Evolutionary conservation across 768 basidiomycete species (phyloP).

Genomic region (Naematelia aurantialba): DNA sequence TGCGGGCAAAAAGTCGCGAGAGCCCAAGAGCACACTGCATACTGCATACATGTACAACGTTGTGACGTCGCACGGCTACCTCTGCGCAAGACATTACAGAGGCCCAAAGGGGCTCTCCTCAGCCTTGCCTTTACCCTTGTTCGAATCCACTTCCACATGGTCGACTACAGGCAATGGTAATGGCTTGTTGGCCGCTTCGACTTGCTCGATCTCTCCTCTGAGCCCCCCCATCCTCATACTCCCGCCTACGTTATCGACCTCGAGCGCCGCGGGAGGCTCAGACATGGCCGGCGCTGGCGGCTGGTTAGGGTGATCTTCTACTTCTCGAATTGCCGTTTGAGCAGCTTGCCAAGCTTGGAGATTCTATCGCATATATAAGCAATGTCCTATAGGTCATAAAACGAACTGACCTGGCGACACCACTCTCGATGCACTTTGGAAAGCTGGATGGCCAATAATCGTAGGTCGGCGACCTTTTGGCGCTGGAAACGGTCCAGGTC

Average conservation of each 20-base stretch:
- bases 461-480: slow-evolving; percentile 93
- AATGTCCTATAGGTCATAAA: too few relatives aligned
- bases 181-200: slow-evolving; percentile 42
- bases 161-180: slow-evolving; percentile 33
- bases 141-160: slow-evolving; percentile 2
- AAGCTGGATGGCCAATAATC: slow-evolving; percentile 89
- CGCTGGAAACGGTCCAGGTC: slow-evolving; percentile 97
- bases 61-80: not conserved
- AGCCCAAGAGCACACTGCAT: not conserved
- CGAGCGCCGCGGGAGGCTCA: slow-evolving; percentile 13
- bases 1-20: not conserved
- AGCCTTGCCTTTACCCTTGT: slow-evolving; percentile 26
- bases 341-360: slow-evolving; percentile 96
- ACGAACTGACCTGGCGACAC: slow-evolving; percentile 84
- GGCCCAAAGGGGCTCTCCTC: slow-evolving; percentile 12
- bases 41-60: slow-evolving; percentile 1
- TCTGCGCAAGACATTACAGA: slow-evolving; percentile 8
- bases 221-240: slow-evolving; percentile 19
- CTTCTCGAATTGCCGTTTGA: slow-evolving; percentile 81
- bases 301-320: slow-evolving; percentile 84
- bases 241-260: not conserved
- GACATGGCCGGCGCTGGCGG: slow-evolving; percentile 24
- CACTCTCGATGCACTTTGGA: slow-evolving; percentile 88
- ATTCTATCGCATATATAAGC: slow-evolving; percentile 67
- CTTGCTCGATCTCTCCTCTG: slow-evolving; percentile 35